phyloP scores from a whole-genome alignment of 2,329 filamentous ascomycete genomes.

The Magnaporthiopsis poae region DNA sequence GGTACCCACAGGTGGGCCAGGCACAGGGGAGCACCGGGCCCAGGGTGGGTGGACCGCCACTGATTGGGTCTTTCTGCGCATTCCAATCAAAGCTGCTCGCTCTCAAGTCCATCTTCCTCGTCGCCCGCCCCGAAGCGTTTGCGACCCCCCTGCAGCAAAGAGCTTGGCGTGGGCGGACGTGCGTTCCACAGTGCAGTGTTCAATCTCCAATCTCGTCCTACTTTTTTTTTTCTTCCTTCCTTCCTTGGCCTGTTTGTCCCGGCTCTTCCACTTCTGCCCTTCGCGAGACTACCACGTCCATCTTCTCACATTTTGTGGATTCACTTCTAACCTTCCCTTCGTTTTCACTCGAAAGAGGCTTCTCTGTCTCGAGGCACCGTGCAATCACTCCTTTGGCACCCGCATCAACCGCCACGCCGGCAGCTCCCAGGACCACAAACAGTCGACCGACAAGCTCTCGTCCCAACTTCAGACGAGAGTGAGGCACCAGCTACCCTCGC shows the following conservation, averaged over 20 bases:
- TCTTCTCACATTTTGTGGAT: not conserved
- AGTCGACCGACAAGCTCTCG: not conserved
- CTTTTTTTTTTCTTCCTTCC: constrained; percentile 1
- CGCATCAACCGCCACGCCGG: not conserved
- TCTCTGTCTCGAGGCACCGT: not conserved
- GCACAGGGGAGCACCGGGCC: not conserved
- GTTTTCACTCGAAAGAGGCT: not conserved
- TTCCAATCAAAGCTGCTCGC: not conserved
- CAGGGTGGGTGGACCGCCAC: too few relatives aligned
- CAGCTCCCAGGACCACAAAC: not conserved
- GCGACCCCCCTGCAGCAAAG: not conserved
- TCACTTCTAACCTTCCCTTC: constrained; percentile 4
- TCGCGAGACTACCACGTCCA: not conserved
- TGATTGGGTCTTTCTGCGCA: not conserved
- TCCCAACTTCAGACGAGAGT: not conserved
- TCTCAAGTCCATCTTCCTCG: not conserved
- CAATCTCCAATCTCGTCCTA: not conserved
- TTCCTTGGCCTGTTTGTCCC: not conserved
- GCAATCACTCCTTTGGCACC: constrained; percentile 1
- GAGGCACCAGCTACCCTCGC: not conserved
- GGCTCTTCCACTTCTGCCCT: not conserved
- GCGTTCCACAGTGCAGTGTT: not conserved
- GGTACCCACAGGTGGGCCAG: not conserved
- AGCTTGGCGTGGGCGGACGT: not conserved
- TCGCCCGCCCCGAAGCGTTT: not conserved